Percentiles rank a stretch among this genome's conserved stretches.
phyloP scores from a whole-genome alignment of 2,329 filamentous ascomycete species.

The Trichoderma breve region DNA sequence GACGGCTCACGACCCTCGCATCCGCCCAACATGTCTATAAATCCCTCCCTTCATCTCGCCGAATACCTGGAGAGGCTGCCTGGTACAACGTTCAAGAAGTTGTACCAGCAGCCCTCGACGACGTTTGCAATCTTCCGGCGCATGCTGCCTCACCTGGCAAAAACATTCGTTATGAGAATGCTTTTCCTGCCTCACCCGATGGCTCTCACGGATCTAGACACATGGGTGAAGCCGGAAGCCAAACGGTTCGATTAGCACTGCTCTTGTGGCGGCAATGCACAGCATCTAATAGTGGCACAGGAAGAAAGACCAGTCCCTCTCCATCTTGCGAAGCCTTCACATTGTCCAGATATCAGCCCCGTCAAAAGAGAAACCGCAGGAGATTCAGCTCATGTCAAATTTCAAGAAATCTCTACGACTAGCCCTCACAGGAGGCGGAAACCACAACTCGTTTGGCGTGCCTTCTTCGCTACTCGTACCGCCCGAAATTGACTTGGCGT shows the following conservation, averaged over 20 bases:
- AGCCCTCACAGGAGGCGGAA: slow-evolving; percentile 82
- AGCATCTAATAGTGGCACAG: slow-evolving; percentile 38
- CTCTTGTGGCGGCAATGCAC: neutral
- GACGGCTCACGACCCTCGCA: slow-evolving; percentile 28
- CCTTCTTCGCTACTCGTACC: slow-evolving; percentile 66
- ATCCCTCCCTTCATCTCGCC: slow-evolving; percentile 60
- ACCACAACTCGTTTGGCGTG: slow-evolving; percentile 87
- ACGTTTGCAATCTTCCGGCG: slow-evolving; percentile 93
- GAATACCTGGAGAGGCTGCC: slow-evolving; percentile 93
- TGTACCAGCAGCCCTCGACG: slow-evolving; percentile 95
- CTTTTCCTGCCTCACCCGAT: slow-evolving; percentile 86
- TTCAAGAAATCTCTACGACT: slow-evolving; percentile 79
- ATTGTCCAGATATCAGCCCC: slow-evolving; percentile 68
- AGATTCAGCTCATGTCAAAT: slow-evolving; percentile 78
- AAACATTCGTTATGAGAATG: slow-evolving; percentile 92
- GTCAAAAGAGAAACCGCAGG: slow-evolving; percentile 62
- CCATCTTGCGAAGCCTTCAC: slow-evolving; percentile 79
- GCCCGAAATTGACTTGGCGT: slow-evolving; percentile 63
- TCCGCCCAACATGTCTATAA: slow-evolving; percentile 45
- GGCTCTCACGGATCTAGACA: slow-evolving; percentile 74
- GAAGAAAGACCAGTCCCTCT: slow-evolving; percentile 77
- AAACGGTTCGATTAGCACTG: slow-evolving; percentile 36
- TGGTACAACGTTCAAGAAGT: slow-evolving; percentile 81
- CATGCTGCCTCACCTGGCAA: slow-evolving; percentile 95
- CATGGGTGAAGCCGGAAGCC: slow-evolving; percentile 72